Conservation (phyloP, 2,329 filamentous ascomycete genomes). For the Trichoderma sp. region DNA sequence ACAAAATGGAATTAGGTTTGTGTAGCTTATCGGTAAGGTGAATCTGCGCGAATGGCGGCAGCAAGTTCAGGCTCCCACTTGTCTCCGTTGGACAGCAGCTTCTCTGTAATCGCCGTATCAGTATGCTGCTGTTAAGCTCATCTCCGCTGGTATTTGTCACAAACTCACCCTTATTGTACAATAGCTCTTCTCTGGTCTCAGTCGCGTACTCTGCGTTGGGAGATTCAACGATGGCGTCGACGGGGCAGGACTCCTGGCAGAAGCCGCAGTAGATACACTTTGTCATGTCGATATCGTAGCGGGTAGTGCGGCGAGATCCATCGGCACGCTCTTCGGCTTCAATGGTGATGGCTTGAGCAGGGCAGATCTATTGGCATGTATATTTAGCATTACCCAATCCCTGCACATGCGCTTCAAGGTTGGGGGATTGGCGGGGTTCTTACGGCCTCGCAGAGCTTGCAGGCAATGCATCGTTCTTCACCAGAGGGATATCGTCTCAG, state of each 20-base stretch:
- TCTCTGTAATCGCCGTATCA: slow-evolving; percentile 53
- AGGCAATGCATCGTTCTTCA: slow-evolving; percentile 98
- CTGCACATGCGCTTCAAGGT: background rate
- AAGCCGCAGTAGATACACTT: slow-evolving; percentile 99
- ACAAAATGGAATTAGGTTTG: slow-evolving; percentile 15
- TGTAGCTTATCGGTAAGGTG: slow-evolving; percentile 71
- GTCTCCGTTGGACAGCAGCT: slow-evolving; percentile 82
- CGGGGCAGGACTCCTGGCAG: slow-evolving; percentile 98
- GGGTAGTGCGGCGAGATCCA: slow-evolving; percentile 88
- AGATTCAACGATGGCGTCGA: slow-evolving; percentile 78
- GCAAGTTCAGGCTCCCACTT: slow-evolving; percentile 98
- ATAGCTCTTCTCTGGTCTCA: slow-evolving; percentile 78
- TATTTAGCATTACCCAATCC: background rate
- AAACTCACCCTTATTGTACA: slow-evolving; percentile 82
- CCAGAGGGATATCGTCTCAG: slow-evolving; percentile 93
- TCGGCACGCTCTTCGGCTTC: slow-evolving; percentile 98
- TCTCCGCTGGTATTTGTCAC: background rate
- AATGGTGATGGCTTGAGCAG: slow-evolving; percentile 96
- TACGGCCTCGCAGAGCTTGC: slow-evolving; percentile 96
- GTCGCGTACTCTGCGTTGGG: slow-evolving; percentile 63
- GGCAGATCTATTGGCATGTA: slow-evolving; percentile 64
- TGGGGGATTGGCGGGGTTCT: slow-evolving; percentile 18
- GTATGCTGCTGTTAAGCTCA: background rate
- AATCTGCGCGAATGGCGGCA: slow-evolving; percentile 85
- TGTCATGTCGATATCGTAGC: slow-evolving; percentile 99